Evolutionary conservation across 345 rosid species (phyloP).

Genomic region (Cochlearia excelsa): DNA sequence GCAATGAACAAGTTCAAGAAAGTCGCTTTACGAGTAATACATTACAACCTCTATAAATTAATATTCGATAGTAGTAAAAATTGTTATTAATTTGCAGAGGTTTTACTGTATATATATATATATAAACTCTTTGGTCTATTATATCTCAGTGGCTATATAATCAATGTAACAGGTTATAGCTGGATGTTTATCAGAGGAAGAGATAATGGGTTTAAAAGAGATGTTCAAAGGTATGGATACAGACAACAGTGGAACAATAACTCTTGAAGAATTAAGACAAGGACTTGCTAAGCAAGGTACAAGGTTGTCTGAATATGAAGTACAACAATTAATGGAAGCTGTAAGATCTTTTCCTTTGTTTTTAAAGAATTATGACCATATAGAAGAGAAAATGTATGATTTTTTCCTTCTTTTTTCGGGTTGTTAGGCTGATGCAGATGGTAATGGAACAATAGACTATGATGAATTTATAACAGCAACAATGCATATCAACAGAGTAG

Average conservation of each 20-base stretch:
- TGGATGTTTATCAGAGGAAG: slow-evolving; percentile 94
- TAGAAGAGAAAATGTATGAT: too few relatives aligned
- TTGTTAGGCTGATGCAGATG: slow-evolving; percentile 97
- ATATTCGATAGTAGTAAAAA: neutral
- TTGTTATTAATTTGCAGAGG: neutral
- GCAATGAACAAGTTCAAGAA: slow-evolving; percentile 47
- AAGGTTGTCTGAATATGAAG: slow-evolving; percentile 61
- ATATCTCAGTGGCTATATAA: slow-evolving; percentile 16
- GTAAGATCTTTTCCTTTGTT: slow-evolving; percentile 43
- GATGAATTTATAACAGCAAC: slow-evolving; percentile 81
- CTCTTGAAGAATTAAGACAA: slow-evolving; percentile 73
- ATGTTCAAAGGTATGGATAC: too few relatives aligned
- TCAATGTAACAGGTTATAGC: slow-evolving; percentile 63
- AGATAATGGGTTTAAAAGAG: slow-evolving; percentile 63
- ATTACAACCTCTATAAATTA: too few relatives aligned
- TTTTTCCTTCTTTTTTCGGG: neutral
- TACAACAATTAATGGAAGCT: slow-evolving; percentile 87
- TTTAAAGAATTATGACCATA: too few relatives aligned
- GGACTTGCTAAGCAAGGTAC: too few relatives aligned
- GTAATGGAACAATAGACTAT: slow-evolving; percentile 76
- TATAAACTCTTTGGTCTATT: neutral
- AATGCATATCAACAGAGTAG: slow-evolving; percentile 75
- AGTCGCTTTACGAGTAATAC: slow-evolving; percentile 61
- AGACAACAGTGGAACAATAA: slow-evolving; percentile 73
- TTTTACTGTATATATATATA: too few relatives aligned